Conservation (phyloP, 441 rosid genomes). For the Arabidopsis lyrata region DNA sequence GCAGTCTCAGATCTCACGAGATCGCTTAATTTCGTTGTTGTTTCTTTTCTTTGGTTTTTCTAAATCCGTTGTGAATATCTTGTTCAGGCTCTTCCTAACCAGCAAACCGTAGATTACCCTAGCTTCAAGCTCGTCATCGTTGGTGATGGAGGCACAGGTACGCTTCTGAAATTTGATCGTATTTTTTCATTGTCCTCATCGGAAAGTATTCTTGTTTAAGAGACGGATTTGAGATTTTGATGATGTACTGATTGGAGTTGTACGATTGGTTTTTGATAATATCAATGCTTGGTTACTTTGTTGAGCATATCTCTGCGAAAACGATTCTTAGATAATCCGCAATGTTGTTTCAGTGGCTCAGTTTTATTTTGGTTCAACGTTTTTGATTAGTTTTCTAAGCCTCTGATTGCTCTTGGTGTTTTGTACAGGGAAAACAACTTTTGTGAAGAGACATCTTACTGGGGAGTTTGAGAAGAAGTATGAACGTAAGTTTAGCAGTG, state of each 20-base stretch:
- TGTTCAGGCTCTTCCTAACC: constrained; percentile 81
- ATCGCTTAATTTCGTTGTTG: neutral
- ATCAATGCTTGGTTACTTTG: neutral
- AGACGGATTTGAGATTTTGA: constrained; percentile 2
- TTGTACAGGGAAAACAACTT: constrained; percentile 60
- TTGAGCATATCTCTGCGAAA: neutral
- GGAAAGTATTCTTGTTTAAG: neutral
- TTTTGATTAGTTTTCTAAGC: neutral
- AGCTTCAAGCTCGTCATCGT: constrained; percentile 83
- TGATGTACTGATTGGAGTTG: neutral
- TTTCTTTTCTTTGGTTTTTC: neutral
- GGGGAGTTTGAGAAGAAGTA: constrained; percentile 84
- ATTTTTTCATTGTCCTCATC: neutral
- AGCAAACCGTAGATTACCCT: constrained; percentile 82
- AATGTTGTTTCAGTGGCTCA: neutral
- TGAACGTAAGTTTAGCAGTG: constrained; percentile 56
- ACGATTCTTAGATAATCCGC: neutral
- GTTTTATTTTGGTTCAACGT: neutral
- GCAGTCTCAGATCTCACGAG: constrained; percentile 5
- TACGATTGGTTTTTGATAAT: neutral
- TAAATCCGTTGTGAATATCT: neutral
- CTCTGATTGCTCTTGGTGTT: neutral
- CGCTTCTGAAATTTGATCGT: neutral
- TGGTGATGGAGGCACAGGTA: constrained; percentile 85
- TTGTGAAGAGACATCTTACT: constrained; percentile 75